Evolutionary conservation across 2,329 filamentous ascomycete species (phyloP).

Genomic region (Aspergillus sp.): DNA sequence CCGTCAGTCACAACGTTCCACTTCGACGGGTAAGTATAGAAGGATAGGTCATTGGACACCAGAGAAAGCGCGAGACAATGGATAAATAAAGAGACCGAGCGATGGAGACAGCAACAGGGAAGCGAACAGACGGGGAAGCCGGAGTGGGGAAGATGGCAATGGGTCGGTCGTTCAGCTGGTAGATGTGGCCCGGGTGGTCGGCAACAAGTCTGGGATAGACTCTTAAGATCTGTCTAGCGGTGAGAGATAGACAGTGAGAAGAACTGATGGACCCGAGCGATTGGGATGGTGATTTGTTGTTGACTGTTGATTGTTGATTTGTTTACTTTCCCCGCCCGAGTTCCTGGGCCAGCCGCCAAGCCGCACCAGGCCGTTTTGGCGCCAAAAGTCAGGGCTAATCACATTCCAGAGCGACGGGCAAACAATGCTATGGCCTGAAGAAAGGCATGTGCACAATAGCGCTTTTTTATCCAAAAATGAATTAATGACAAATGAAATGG

Average conservation of each 20-base stretch:
- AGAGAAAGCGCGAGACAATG: not conserved
- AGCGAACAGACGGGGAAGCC: not conserved
- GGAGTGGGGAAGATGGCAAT: not conserved
- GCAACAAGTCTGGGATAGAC: no score
- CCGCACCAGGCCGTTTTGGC: not conserved
- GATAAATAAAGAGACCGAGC: not conserved
- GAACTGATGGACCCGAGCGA: not conserved
- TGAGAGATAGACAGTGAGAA: not conserved
- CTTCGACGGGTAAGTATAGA: not conserved
- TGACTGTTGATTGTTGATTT: constrained; percentile 6
- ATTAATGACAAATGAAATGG: no score
- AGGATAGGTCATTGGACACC: not conserved
- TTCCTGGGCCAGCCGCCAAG: constrained; percentile 9
- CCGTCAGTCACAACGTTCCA: not conserved
- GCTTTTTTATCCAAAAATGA: no score
- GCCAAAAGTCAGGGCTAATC: no score
- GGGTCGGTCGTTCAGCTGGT: not conserved
- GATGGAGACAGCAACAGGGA: not conserved
- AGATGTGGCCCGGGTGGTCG: not conserved
- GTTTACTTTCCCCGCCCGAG: constrained; percentile 4
- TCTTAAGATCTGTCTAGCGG: not conserved
- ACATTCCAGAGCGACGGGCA: not conserved
- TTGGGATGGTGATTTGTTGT: not conserved
- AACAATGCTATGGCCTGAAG: not conserved
- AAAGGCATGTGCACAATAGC: no score